Conservation (phyloP, 1,139 yeast genomes). For the Eremothecium cymbalariae region DNA sequence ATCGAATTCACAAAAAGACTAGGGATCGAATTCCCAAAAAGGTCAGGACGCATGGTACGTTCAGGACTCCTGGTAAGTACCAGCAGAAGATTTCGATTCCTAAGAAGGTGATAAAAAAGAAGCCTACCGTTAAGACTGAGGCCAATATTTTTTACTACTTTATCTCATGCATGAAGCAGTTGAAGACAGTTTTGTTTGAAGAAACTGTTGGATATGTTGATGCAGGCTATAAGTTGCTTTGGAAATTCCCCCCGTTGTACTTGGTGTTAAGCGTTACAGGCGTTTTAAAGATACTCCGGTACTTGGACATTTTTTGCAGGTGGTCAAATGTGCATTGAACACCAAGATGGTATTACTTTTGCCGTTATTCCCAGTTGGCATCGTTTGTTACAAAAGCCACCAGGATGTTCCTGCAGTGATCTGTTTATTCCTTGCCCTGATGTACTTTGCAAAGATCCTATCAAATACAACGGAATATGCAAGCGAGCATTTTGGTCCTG, state of each 20-base stretch:
- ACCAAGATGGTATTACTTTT: constrained; percentile 17
- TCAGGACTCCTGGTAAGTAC: constrained; percentile 2
- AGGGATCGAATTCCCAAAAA: not conserved
- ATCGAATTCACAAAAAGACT: not conserved
- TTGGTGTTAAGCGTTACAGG: constrained; percentile 9
- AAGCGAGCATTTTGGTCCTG: constrained; percentile 34
- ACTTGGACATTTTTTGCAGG: constrained; percentile 15
- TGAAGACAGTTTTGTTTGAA: constrained; percentile 16
- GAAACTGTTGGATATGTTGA: constrained; percentile 15
- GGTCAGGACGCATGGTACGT: too few relatives aligned
- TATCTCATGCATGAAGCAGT: constrained; percentile 13
- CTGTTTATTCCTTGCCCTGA: constrained; percentile 17
- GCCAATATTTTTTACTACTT: constrained; percentile 18
- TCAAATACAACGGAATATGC: constrained; percentile 23
- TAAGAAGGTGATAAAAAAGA: constrained; percentile 10
- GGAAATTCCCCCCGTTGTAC: constrained; percentile 10
- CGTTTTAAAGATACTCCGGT: constrained; percentile 13
- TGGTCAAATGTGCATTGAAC: constrained; percentile 14
- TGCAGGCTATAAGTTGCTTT: constrained; percentile 13
- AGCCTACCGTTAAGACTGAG: constrained; percentile 18
- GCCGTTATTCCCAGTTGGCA: constrained; percentile 21
- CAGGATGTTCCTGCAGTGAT: constrained; percentile 18
- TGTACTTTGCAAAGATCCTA: constrained; percentile 22
- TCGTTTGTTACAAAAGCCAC: constrained; percentile 13
- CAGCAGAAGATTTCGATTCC: constrained; percentile 11